Base-by-base conservation (phyloP, 805 yeast species). In the Saccharomyces mikatae region DNA sequence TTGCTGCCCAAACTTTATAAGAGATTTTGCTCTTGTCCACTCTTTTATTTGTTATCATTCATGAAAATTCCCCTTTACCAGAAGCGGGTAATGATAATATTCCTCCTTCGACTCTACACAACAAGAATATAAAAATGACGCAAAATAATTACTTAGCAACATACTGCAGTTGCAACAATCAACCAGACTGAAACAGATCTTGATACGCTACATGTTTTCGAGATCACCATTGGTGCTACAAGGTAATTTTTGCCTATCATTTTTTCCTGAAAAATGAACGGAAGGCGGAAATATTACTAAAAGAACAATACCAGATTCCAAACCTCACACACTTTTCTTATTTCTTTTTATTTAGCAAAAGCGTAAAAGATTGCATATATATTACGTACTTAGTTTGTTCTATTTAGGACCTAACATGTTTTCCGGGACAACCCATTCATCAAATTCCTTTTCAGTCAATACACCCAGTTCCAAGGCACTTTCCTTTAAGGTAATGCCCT, bases 401-500 rank as follows among this genome's bases (percentile, higher is more conserved):
- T 36, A 36, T 36, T 36, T 36, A 17, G 99, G 98, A 59, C 97
- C 96, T 76, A 94, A 84, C 99, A 94, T 94, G 70, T 87, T 81
- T 79, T 94, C 98, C 61, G 99, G 99, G 73, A 88, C 84, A 63
- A 94, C 99, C 96, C 96, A 92, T 74, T 89, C 80, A 72, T 91
- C 95, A 65, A 94, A 94, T 76, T 94, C 96, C 71, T 83, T 86
- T 62, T 82, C 83, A 56, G 84, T 79, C 69, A 94, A 80, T 52
- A 85, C 92, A 58, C 89, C 89, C 66, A 94, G 83, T 76, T 94
- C 96, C 64, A 94, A 77, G 58, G 97, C 97, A 59, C 96, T 84
- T 74, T 90, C 87, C 78, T 94, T 94, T 76, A 94, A 82, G 48
- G 99, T 94, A 66, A 92, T 80, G 28, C 97, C 97, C 80, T 94